phyloP scores from a whole-genome alignment of 2,329 filamentous ascomycete species.

The Thielaviopsis ethacetica region DNA sequence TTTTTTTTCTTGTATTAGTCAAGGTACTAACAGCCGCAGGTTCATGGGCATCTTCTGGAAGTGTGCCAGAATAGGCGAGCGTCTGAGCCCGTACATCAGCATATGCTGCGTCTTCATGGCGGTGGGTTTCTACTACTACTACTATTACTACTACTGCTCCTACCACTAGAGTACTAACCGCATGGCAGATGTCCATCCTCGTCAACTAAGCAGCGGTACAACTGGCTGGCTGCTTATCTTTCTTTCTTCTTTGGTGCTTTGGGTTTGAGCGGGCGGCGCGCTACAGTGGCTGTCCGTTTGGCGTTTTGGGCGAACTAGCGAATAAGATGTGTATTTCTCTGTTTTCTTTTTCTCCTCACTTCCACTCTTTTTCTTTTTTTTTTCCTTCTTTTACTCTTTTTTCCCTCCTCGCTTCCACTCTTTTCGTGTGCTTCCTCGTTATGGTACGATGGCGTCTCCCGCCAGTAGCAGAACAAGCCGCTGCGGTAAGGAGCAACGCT shows the following conservation, averaged over 20 bases:
- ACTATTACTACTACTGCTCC: background rate
- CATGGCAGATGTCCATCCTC: conserved; percentile 21
- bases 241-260: background rate
- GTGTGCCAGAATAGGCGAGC: conserved; percentile 77
- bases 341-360: background rate
- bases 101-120: conserved; percentile 90
- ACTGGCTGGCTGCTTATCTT: background rate
- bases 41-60: conserved; percentile 90
- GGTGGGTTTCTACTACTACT: conserved; percentile 32
- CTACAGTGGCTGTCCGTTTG: background rate
- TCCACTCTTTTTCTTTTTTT: background rate
- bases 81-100: conserved; percentile 88
- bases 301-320: conserved; percentile 2
- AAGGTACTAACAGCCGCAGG: conserved; percentile 27
- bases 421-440: background rate
- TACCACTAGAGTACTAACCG: background rate
- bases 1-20: conserved; percentile 6
- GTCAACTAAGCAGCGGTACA: conserved; percentile 20
- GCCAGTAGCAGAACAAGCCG: too few species aligned
- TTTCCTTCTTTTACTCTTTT: background rate
- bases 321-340: conserved; percentile 1
- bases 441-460: background rate
- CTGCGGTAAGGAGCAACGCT: too few species aligned
- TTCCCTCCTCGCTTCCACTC: background rate
- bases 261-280: background rate